Conservation (phyloP, 139 green algal species). For the Pycnococcus provasolii region DNA sequence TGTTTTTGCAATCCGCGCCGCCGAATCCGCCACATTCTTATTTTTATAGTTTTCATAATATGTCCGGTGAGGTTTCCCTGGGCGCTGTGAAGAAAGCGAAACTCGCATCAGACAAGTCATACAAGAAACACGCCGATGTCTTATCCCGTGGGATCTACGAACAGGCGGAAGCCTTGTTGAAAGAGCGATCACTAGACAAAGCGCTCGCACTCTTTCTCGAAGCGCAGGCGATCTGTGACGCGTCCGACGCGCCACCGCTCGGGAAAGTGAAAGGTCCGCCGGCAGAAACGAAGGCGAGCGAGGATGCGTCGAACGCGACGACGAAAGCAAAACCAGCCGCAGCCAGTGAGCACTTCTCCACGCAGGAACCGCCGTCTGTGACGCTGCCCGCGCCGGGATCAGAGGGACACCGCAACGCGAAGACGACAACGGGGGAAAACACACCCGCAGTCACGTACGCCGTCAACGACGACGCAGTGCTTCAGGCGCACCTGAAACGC, state of each 20-base stretch:
- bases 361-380: background rate
- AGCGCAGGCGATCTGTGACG: slow-evolving; percentile 1
- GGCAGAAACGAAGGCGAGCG: background rate
- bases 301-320: background rate
- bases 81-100: background rate
- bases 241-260: background rate
- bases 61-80: background rate
- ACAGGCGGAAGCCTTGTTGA: background rate
- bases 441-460: slow-evolving; percentile 59
- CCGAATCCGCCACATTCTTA: too few relatives aligned
- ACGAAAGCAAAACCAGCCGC: slow-evolving; percentile 2
- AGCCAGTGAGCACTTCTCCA: background rate
- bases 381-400: background rate
- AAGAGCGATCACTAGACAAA: background rate
- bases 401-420: slow-evolving; percentile 9
- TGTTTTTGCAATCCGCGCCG: too few relatives aligned
- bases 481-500: slow-evolving; percentile 59
- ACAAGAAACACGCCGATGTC: slow-evolving; percentile 9
- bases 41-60: too few relatives aligned
- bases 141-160: background rate
- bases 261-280: background rate
- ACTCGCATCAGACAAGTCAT: background rate
- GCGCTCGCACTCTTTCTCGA: background rate
- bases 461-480: slow-evolving; percentile 63
- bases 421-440: slow-evolving; percentile 51